phyloP scores from a whole-genome alignment of 768 basidiomycete genomes.

The Agrocybe chaxingu region DNA sequence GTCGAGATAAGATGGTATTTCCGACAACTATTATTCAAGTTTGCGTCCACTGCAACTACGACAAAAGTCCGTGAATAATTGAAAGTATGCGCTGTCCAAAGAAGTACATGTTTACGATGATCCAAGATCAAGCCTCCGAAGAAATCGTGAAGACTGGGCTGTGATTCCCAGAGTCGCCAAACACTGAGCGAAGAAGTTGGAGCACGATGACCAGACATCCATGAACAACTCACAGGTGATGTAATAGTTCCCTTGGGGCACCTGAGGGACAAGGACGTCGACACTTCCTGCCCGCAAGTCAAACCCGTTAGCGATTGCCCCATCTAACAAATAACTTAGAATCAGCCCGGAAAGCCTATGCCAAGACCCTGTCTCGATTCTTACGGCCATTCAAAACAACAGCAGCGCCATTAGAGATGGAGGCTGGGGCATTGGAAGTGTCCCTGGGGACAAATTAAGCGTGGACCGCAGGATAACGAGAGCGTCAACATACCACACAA shows the following conservation, averaged over 20 bases:
- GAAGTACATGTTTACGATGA: no score
- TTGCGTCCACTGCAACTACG: neutral
- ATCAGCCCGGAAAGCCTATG: neutral
- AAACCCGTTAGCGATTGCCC: constrained; percentile 31
- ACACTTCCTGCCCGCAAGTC: constrained; percentile 30
- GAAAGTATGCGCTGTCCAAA: neutral
- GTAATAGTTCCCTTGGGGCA: constrained; percentile 29
- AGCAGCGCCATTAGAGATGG: constrained; percentile 39
- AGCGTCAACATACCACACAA: constrained; percentile 24
- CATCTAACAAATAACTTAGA: constrained; percentile 15
- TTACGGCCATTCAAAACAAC: constrained; percentile 29
- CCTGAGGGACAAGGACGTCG: constrained; percentile 33
- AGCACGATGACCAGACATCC: neutral
- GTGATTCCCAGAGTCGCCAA: constrained; percentile 46
- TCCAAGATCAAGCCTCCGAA: neutral
- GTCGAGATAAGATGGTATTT: no score
- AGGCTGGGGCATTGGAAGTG: constrained; percentile 31
- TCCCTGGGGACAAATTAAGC: constrained; percentile 27
- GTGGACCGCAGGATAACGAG: neutral
- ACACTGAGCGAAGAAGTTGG: constrained; percentile 27
- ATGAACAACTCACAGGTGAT: constrained; percentile 38
- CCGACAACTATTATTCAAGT: neutral
- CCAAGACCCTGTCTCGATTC: constrained; percentile 1
- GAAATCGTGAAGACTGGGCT: constrained; percentile 35
- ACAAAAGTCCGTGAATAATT: neutral